Base-by-base conservation (phyloP, 805 yeast genomes). In the Cyberlindnera bimundalis region DNA sequence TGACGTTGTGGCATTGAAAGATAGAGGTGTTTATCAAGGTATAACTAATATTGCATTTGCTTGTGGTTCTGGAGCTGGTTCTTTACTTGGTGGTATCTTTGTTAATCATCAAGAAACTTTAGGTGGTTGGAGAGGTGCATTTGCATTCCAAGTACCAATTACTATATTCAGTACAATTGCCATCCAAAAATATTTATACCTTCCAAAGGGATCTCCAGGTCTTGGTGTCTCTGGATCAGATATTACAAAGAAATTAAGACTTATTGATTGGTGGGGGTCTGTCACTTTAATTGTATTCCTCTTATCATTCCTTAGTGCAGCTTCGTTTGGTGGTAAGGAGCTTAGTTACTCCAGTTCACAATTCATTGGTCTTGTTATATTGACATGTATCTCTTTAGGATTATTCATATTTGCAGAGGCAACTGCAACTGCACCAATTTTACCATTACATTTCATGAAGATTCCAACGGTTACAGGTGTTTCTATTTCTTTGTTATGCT, bases 11-110 rank as follows among this genome's bases (percentile, higher is more conserved):
- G 84, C 95, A 0, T 68, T 83, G 46, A 70, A 93, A 40, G 77
- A 81, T 30, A 70, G 96, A 43, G 96, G 95, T 2, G 60, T 85
- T 23, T 86, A 77, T 60, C 96, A 89, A 58, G 96, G 96, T 0
- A 59, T 84, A 37, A 84, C 84, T 26, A 88, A 88, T 58, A 68
- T 88, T 15, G 78, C 78, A 30, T 89, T 74, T 55, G 91, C 89
- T 12, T 56, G 79, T 15, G 96, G 96, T 5, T 81, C 87, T 2
- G 81, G 84, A 1, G 59, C 73, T 34, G 95, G 95, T 13, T 90
- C 89, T 2, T 57, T 75, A 4, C 53, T 78, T 30, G 84, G 83
- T 21, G 87, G 88, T 5, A 46, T 70, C 21, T 62, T 80, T 36
- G 58, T 52, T 15, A 51, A 46, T 24, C 81, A 66, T 62, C 37